Percentiles rank a stretch among this genome's conserved stretches.
Evolutionary conservation across 1,139 yeast species (phyloP).

Genomic region (Pichia sp.): DNA sequence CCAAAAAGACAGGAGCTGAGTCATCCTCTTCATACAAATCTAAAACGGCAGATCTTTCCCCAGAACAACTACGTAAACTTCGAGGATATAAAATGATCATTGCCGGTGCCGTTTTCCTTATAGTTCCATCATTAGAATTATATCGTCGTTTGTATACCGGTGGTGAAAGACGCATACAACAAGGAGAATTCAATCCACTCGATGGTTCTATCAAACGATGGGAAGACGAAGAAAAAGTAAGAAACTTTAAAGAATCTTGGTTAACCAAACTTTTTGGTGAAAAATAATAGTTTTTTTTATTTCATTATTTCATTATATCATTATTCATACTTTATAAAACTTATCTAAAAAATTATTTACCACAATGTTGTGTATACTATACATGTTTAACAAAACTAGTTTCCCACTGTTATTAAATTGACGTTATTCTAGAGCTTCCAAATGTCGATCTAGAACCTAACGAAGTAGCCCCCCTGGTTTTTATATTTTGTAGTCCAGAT

Average conservation of each 20-base stretch:
- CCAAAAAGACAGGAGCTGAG: slow-evolving; percentile 4
- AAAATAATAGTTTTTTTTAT: slow-evolving; percentile 20
- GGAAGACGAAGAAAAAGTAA: slow-evolving; percentile 37
- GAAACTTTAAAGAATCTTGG: slow-evolving; percentile 34
- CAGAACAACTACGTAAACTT: slow-evolving; percentile 20
- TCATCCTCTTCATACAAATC: slow-evolving; percentile 13
- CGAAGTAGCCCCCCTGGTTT: slow-evolving; percentile 12
- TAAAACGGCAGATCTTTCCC: slow-evolving; percentile 14
- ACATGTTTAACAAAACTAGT: not conserved
- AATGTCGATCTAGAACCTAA: slow-evolving; percentile 5
- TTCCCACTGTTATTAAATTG: slow-evolving; percentile 1
- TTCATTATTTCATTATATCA: not conserved
- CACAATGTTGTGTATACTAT: too few relatives aligned
- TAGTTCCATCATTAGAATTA: slow-evolving; percentile 34
- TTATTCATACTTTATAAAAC: not conserved
- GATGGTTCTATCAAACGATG: slow-evolving; percentile 44
- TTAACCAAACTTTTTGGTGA: slow-evolving; percentile 39
- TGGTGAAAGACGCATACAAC: slow-evolving; percentile 40
- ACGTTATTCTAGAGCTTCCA: slow-evolving; percentile 6
- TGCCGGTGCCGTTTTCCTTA: slow-evolving; percentile 36
- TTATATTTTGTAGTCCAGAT: not conserved
- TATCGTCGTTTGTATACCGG: slow-evolving; percentile 36
- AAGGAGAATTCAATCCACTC: slow-evolving; percentile 40
- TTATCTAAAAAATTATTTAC: too few relatives aligned
- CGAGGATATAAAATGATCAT: slow-evolving; percentile 34